phyloP scores from a whole-genome alignment of 768 basidiomycete species.

The Boletus reticuloceps region DNA sequence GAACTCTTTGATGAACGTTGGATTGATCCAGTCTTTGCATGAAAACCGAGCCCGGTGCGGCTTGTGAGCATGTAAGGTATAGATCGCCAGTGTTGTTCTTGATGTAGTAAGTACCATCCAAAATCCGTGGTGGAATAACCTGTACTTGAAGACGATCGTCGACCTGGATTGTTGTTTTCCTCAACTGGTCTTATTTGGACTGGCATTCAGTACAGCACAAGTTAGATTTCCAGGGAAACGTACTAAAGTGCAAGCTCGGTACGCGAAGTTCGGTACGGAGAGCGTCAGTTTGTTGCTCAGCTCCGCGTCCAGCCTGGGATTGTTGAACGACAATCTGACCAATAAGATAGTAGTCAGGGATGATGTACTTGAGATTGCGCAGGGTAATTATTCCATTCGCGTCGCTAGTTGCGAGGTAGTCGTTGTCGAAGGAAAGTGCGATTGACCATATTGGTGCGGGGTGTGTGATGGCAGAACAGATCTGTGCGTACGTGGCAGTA shows the following conservation, averaged over 20 bases:
- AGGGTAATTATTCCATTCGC: neutral
- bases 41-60: neutral
- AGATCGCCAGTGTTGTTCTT: neutral
- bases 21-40: neutral
- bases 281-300: neutral
- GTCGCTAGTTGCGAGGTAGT: neutral
- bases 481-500: neutral
- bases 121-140: neutral
- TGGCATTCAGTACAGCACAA: neutral
- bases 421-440: slow-evolving; percentile 4
- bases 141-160: neutral
- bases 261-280: neutral
- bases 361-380: neutral
- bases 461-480: neutral
- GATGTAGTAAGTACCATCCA: neutral
- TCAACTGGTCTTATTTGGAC: neutral
- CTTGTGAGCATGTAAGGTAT: neutral
- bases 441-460: neutral
- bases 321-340: neutral
- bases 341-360: neutral
- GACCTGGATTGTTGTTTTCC: neutral
- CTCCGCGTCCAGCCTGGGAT: neutral
- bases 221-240: neutral
- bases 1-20: neutral
- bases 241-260: neutral